These are phyloP conservation scores for Coniosporium tulheliwenetii DNA, from an alignment of 2,329 filamentous ascomycete species.

Conservation along the genomic window DNA sequence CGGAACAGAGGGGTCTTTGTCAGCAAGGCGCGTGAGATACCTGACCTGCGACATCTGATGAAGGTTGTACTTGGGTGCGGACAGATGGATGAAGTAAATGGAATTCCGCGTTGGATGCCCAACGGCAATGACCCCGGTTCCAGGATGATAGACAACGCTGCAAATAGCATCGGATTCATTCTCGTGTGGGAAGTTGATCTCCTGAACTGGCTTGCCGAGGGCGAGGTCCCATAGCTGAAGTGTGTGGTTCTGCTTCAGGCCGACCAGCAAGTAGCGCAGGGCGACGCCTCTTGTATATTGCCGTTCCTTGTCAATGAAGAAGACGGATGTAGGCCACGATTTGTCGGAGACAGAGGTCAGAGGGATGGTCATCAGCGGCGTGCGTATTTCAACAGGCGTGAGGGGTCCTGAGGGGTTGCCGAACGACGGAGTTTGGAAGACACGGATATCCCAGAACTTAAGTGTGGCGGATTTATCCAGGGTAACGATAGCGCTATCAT, in stretches of 20 bases:
- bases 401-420: conserved; percentile 25
- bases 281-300: conserved; percentile 84
- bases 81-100: conserved; percentile 91
- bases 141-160: conserved; percentile 86
- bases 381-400: conserved; percentile 57
- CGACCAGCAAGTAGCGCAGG: conserved; percentile 87
- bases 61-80: conserved; percentile 82
- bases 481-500: conserved; percentile 86
- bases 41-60: conserved; percentile 68
- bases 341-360: conserved; percentile 83
- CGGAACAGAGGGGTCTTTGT: conserved; percentile 56
- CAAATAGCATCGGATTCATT: conserved; percentile 97
- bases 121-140: conserved; percentile 83
- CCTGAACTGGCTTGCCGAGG: conserved; percentile 87
- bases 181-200: conserved; percentile 89
- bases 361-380: conserved; percentile 71
- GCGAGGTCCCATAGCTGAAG: conserved; percentile 97
- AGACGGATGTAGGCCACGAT: conserved; percentile 89
- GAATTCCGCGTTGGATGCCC: conserved; percentile 95
- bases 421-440: conserved; percentile 54
- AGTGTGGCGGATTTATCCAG: conserved; percentile 92
- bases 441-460: conserved; percentile 78
- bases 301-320: conserved; percentile 90
- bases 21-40: conserved; percentile 65
- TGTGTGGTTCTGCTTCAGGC: conserved; percentile 98